phyloP scores from a whole-genome alignment of 768 basidiomycete genomes.

The Glaciozyma antarctica region DNA sequence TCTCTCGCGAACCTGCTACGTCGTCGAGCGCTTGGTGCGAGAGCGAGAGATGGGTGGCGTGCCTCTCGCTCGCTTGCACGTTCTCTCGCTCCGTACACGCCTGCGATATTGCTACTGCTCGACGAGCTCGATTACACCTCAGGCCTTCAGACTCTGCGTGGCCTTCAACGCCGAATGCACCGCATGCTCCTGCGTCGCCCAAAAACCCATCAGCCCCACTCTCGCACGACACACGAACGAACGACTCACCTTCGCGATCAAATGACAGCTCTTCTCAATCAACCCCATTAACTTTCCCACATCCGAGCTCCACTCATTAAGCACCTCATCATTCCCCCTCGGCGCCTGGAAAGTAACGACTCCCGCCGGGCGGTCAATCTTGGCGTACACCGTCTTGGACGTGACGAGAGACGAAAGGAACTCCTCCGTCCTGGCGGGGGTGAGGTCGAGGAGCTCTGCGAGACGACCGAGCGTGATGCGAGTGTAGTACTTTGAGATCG shows the following conservation, averaged over 20 bases:
- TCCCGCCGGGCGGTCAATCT: conserved; percentile 82
- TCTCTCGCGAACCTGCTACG: no score
- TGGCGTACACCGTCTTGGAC: conserved; percentile 83
- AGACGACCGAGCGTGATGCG: conserved; percentile 77
- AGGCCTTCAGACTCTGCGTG: background rate
- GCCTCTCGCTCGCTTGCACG: no score
- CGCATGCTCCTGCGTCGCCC: conserved; percentile 20
- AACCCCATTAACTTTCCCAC: conserved; percentile 80
- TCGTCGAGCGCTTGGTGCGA: no score
- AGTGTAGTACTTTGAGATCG: conserved; percentile 87
- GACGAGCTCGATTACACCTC: no score
- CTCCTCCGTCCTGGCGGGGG: conserved; percentile 70
- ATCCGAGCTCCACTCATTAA: conserved; percentile 98
- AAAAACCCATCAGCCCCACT: background rate
- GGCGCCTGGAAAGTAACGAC: conserved; percentile 78
- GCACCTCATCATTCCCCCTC: conserved; percentile 69
- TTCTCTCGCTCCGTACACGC: no score
- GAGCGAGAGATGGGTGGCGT: no score
- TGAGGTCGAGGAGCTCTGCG: conserved; percentile 76
- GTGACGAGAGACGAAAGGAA: conserved; percentile 82
- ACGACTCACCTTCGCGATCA: conserved; percentile 42
- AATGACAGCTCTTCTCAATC: conserved; percentile 87
- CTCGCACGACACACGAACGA: background rate
- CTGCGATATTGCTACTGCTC: no score
- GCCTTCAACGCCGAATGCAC: conserved; percentile 15